phyloP scores from a whole-genome alignment of 352 stramenopile species.

The Achlya hypogyna region DNA sequence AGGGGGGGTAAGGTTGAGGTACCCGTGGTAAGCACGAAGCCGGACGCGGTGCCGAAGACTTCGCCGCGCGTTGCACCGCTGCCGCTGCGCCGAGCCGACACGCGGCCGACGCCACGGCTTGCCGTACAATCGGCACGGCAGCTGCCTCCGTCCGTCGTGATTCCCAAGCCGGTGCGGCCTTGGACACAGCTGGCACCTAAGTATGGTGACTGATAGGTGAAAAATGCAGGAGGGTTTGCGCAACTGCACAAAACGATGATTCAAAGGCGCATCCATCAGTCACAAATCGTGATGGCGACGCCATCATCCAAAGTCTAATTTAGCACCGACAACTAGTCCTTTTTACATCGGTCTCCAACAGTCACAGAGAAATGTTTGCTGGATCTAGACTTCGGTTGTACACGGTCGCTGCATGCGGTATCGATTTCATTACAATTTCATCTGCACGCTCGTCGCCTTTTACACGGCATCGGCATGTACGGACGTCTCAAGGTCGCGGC shows the following conservation, averaged over 20 bases:
- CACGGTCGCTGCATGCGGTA: no score
- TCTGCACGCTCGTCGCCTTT: no score
- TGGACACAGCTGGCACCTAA: neutral
- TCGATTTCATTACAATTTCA: no score
- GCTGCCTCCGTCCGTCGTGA: neutral
- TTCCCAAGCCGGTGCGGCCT: neutral
- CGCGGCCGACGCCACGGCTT: neutral
- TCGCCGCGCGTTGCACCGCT: neutral
- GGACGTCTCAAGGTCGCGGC: neutral
- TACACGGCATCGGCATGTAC: neutral
- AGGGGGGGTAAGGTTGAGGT: neutral
- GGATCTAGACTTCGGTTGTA: no score
- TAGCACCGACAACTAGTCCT: no score
- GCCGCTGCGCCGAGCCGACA: neutral
- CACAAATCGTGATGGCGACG: neutral
- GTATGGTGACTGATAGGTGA: neutral
- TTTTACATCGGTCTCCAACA: no score
- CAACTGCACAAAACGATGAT: conserved; percentile 10
- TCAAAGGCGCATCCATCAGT: neutral
- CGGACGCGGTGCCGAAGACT: neutral
- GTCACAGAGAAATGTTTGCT: no score
- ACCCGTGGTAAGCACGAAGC: neutral
- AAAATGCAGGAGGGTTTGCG: neutral
- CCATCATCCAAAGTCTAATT: neutral
- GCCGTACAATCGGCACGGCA: neutral